Conservation (phyloP, 2,329 filamentous ascomycete species). For the Meredithiella fracta region DNA sequence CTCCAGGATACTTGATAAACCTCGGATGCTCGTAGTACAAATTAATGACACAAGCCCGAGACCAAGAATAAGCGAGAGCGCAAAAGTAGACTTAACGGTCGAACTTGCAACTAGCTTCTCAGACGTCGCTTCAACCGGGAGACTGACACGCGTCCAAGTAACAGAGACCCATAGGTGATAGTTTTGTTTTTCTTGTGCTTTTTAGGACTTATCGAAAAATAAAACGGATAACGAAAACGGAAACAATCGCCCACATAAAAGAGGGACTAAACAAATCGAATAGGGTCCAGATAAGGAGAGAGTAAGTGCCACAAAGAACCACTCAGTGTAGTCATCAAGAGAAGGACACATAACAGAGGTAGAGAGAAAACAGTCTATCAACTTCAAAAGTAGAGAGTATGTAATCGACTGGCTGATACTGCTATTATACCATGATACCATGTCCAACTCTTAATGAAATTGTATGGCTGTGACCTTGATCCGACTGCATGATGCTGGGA, state of each 20-base stretch:
- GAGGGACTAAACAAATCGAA: neutral
- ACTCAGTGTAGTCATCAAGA: too few relatives aligned
- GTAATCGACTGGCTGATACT: too few relatives aligned
- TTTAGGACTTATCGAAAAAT: neutral
- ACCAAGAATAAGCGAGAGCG: neutral
- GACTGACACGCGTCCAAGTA: neutral
- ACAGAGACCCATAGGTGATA: neutral
- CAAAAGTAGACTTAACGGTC: neutral
- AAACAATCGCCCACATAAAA: too few relatives aligned
- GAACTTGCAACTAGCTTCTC: neutral
- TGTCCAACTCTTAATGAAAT: too few relatives aligned
- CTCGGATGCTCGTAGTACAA: neutral
- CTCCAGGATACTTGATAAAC: too few relatives aligned
- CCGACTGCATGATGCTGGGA: neutral
- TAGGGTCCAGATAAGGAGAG: too few relatives aligned
- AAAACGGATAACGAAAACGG: neutral
- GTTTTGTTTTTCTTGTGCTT: conserved; percentile 6
- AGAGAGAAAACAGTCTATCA: too few relatives aligned
- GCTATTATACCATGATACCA: too few relatives aligned
- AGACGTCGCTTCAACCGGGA: neutral
- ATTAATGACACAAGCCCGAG: neutral
- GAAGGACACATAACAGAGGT: too few relatives aligned
- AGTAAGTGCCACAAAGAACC: too few relatives aligned
- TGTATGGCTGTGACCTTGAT: neutral
- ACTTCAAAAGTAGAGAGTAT: too few relatives aligned